Evolutionary conservation across 1,284 basidiomycete genomes (phyloP).

Genomic region (Apiotrichum siamense): DNA sequence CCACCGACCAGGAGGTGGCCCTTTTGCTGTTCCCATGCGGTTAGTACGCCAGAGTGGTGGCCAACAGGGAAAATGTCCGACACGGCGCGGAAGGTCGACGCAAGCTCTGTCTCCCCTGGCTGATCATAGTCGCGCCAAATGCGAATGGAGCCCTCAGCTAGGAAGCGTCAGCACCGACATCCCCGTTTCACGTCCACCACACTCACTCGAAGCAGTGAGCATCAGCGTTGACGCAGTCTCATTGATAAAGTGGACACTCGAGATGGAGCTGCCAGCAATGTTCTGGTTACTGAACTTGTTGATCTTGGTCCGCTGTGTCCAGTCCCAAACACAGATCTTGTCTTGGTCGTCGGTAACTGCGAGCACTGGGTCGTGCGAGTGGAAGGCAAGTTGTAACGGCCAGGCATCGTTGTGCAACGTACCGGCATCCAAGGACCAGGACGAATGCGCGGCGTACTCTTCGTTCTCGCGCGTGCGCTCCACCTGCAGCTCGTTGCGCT

Average conservation of each 20-base stretch:
- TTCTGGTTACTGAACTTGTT: slow-evolving; percentile 87
- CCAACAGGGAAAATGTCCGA: slow-evolving; percentile 65
- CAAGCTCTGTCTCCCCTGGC: slow-evolving; percentile 61
- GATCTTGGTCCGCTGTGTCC: slow-evolving; percentile 72
- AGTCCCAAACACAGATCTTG: slow-evolving; percentile 88
- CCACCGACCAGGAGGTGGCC: slow-evolving; percentile 84
- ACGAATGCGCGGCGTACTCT: slow-evolving; percentile 62
- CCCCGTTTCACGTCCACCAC: not conserved
- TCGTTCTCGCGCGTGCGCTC: slow-evolving; percentile 58
- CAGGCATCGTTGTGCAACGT: slow-evolving; percentile 64
- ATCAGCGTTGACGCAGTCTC: slow-evolving; percentile 91
- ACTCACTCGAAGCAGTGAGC: slow-evolving; percentile 63
- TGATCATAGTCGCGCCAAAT: slow-evolving; percentile 79
- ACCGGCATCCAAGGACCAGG: slow-evolving; percentile 76
- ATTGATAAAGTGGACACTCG: slow-evolving; percentile 88
- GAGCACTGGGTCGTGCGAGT: slow-evolving; percentile 85
- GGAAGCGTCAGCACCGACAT: not conserved
- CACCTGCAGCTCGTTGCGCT: slow-evolving; percentile 78
- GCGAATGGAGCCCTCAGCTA: slow-evolving; percentile 77
- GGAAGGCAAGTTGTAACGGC: slow-evolving; percentile 77
- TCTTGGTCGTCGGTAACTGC: slow-evolving; percentile 80
- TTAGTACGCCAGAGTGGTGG: slow-evolving; percentile 68
- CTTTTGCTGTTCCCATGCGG: slow-evolving; percentile 88
- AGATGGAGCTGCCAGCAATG: slow-evolving; percentile 72
- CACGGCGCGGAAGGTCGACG: slow-evolving; percentile 86